These are phyloP conservation scores for Leptographium wingfieldii DNA, from an alignment of 2,329 filamentous ascomycete species.

Conservation along the genomic window DNA sequence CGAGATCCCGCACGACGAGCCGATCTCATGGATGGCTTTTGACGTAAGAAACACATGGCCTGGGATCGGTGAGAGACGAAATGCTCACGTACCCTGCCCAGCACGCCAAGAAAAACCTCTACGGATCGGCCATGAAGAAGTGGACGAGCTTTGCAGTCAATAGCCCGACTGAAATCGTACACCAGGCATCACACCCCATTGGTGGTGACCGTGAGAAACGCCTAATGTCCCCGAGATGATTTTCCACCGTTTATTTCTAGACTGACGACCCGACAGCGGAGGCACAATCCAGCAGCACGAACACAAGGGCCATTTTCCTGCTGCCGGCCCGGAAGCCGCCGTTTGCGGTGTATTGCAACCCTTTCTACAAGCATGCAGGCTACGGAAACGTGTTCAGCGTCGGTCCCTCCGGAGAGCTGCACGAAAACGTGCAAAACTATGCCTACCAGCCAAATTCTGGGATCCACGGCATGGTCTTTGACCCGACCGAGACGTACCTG, in stretches of 20 bases:
- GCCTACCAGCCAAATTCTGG: slow-evolving; percentile 56
- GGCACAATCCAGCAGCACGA: slow-evolving; percentile 57
- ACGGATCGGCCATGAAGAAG: slow-evolving; percentile 87
- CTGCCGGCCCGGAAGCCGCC: slow-evolving; percentile 67
- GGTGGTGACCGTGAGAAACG: slow-evolving; percentile 53
- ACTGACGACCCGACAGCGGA: slow-evolving; percentile 33
- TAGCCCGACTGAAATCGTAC: slow-evolving; percentile 62
- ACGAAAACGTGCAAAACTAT: slow-evolving; percentile 58
- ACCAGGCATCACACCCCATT: slow-evolving; percentile 63
- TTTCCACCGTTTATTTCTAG: background rate
- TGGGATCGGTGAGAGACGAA: slow-evolving; percentile 18
- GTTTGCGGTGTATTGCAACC: slow-evolving; percentile 77
- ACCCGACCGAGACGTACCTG: slow-evolving; percentile 58
- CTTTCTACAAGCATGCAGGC: slow-evolving; percentile 78
- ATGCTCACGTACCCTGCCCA: slow-evolving; percentile 23
- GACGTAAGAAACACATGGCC: slow-evolving; percentile 41
- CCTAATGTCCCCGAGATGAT: background rate
- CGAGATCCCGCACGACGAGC: slow-evolving; percentile 68
- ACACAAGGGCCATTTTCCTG: slow-evolving; percentile 81
- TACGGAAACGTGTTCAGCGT: slow-evolving; percentile 67
- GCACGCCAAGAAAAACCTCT: slow-evolving; percentile 74
- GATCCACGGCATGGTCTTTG: slow-evolving; percentile 75
- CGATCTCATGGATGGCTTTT: slow-evolving; percentile 90
- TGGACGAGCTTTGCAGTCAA: slow-evolving; percentile 74
- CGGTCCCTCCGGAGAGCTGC: slow-evolving; percentile 42